Percentiles rank a stretch among this genome's conserved stretches.
These are phyloP conservation scores for Globomyces sp. DNA, from an alignment of 371 early-diverging fungal genomes.

Conservation along the genomic window DNA sequence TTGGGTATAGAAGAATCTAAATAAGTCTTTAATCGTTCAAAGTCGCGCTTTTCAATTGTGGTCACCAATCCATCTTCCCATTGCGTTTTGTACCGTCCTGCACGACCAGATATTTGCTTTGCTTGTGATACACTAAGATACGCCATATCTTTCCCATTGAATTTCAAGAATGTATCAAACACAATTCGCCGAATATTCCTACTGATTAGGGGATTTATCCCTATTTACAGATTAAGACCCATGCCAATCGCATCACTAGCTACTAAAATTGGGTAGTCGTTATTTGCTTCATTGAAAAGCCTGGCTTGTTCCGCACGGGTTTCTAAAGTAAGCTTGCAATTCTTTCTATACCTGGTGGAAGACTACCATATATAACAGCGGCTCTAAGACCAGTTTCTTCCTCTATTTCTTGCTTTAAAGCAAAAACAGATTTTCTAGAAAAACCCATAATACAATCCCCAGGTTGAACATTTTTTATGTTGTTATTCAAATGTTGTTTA, in stretches of 20 bases:
- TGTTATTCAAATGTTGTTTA: conserved; percentile 51
- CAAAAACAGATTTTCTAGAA: conserved; percentile 76
- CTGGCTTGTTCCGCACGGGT: conserved; percentile 85
- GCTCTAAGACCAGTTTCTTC: conserved; percentile 66
- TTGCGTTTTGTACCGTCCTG: conserved; percentile 76
- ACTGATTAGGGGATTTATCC: background rate
- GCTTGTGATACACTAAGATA: conserved; percentile 70
- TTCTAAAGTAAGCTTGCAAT: conserved; percentile 45
- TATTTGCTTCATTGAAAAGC: conserved; percentile 83
- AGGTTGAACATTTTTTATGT: conserved; percentile 52
- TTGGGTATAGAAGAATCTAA: conserved; percentile 34
- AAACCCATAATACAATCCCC: conserved; percentile 93
- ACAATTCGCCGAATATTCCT: conserved; percentile 86
- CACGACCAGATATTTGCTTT: conserved; percentile 95
- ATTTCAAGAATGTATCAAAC: conserved; percentile 75
- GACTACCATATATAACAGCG: conserved; percentile 90
- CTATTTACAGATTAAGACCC: conserved; percentile 84
- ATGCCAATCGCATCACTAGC: conserved; percentile 97
- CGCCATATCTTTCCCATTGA: conserved; percentile 60
- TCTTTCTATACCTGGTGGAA: conserved; percentile 72
- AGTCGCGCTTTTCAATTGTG: conserved; percentile 29
- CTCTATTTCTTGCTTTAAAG: conserved; percentile 74
- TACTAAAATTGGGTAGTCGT: conserved; percentile 79
- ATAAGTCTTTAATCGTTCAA: conserved; percentile 19
- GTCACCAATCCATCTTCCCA: conserved; percentile 38